A percentile compares a stretch with the other conserved stretches of the same genome.
Evolutionary conservation across 345 rosid species (phyloP).

Genomic region (Xanthoceras sorbifolium): DNA sequence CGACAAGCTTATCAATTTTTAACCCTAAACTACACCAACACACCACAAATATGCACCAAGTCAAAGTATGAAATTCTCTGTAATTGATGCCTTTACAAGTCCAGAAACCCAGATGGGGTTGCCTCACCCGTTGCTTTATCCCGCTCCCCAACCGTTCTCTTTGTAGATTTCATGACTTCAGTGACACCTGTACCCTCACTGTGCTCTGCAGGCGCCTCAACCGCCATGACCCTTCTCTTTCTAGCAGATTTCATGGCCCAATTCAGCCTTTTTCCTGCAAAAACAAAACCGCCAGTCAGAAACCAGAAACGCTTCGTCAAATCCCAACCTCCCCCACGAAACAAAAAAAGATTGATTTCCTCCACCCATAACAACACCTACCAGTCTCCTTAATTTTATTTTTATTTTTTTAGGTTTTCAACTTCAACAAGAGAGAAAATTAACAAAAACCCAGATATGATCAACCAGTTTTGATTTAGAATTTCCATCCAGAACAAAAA

Average conservation of each 20-base stretch:
- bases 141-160: constrained; percentile 16
- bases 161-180: constrained; percentile 27
- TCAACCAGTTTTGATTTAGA: background rate
- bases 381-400: background rate
- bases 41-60: background rate
- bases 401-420: background rate
- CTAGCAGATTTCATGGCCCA: constrained; percentile 30
- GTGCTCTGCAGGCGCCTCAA: constrained; percentile 18
- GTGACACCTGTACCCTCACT: constrained; percentile 8
- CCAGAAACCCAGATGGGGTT: background rate
- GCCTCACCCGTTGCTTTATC: constrained; percentile 27
- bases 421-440: background rate
- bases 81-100: background rate
- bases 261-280: constrained; percentile 16
- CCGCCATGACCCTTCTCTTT: constrained; percentile 26
- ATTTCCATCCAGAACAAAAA: background rate
- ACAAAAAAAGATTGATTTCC: background rate
- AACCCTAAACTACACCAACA: background rate
- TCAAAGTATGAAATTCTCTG: background rate
- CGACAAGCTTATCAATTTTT: background rate
- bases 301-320: background rate
- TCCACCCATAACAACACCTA: background rate
- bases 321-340: too few species aligned
- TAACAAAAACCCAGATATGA: background rate
- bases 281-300: background rate